A percentile compares a stretch with the other conserved stretches of the same genome.
phyloP scores from a whole-genome alignment of 2,329 filamentous ascomycete genomes.

The Penicillium freii region DNA sequence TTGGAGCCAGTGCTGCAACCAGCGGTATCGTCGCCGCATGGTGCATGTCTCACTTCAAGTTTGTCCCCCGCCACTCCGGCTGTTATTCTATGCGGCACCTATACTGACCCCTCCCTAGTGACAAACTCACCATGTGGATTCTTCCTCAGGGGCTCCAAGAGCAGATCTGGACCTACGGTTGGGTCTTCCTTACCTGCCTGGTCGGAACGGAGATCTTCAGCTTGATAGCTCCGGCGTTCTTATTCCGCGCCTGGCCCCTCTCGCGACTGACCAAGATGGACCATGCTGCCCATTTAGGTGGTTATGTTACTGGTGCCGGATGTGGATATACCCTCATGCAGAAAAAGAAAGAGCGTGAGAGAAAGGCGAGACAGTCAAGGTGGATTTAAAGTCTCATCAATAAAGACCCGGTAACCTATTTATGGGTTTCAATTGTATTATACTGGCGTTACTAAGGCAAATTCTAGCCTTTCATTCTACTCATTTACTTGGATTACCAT shows the following conservation, averaged over 20 bases:
- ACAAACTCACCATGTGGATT: slow-evolving; percentile 43
- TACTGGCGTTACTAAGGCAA: slow-evolving; percentile 2
- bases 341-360: slow-evolving; percentile 16
- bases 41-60: slow-evolving; percentile 50
- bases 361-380: slow-evolving; percentile 15
- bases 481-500: neutral
- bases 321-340: slow-evolving; percentile 21
- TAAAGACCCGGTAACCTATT: neutral
- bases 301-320: slow-evolving; percentile 38
- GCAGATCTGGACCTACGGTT: slow-evolving; percentile 43
- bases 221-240: slow-evolving; percentile 27
- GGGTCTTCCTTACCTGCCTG: slow-evolving; percentile 37
- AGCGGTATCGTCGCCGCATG: slow-evolving; percentile 51
- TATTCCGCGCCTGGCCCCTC: slow-evolving; percentile 20
- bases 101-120: slow-evolving; percentile 28
- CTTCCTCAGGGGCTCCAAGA: slow-evolving; percentile 42
- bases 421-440: neutral
- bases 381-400: slow-evolving; percentile 14
- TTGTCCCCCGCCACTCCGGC: slow-evolving; percentile 14
- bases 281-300: slow-evolving; percentile 45
- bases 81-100: neutral
- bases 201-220: slow-evolving; percentile 39
- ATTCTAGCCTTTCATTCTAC: neutral
- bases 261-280: slow-evolving; percentile 38
- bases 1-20: slow-evolving; percentile 53